Evolutionary conservation across 176 grass and related monocot species (phyloP).

Genomic region (Cymbopogon citratus): DNA sequence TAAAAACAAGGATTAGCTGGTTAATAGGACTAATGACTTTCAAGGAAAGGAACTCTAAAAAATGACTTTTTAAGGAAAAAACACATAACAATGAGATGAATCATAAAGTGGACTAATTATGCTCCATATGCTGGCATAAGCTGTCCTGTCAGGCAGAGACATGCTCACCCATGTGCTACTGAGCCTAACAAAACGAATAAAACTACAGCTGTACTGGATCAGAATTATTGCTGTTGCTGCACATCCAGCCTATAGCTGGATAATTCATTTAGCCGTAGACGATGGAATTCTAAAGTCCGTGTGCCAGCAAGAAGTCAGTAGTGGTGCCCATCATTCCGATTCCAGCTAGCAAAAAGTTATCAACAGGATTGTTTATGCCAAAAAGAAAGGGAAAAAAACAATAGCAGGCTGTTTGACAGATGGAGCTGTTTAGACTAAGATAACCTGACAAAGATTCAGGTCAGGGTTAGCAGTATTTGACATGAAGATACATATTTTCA

Average conservation of each 20-base stretch:
- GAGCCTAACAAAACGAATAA: constrained; percentile 26
- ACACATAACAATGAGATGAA: background rate
- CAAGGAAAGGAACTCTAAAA: too few species aligned
- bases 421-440: background rate
- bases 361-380: background rate
- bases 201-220: constrained; percentile 32
- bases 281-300: constrained; percentile 7
- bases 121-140: constrained; percentile 11
- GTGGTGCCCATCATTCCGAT: background rate
- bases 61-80: too few species aligned
- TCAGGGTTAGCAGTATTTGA: background rate
- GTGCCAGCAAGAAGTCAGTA: constrained; percentile 12
- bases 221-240: constrained; percentile 34
- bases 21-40: background rate
- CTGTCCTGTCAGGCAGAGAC: constrained; percentile 27
- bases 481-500: background rate
- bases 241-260: constrained; percentile 27
- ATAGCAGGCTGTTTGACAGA: background rate
- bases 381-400: background rate
- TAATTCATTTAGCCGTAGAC: background rate
- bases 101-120: constrained; percentile 14
- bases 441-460: background rate
- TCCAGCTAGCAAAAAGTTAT: background rate
- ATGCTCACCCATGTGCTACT: constrained; percentile 35
- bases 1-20: background rate